Conservation (phyloP, 176 grass and related monocot genomes). For the Cenchrus purpureus region DNA sequence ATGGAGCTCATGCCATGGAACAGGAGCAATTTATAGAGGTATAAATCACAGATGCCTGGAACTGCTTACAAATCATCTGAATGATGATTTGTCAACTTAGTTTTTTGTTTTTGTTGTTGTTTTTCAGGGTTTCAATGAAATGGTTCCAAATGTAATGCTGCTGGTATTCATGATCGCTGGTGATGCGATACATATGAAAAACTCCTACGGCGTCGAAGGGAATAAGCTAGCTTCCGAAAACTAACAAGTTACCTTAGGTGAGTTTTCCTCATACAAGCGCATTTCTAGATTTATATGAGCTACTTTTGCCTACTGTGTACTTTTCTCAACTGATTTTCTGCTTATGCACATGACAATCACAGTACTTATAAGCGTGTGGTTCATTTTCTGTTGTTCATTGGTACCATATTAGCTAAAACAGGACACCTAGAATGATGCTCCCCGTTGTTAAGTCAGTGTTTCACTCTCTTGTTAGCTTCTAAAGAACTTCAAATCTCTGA, state of each 20-base stretch:
- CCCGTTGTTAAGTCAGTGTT: neutral
- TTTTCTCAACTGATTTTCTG: neutral
- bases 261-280: neutral
- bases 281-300: neutral
- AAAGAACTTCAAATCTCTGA: neutral
- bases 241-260: neutral
- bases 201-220: neutral
- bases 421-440: neutral
- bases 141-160: constrained; percentile 2
- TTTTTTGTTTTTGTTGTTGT: neutral
- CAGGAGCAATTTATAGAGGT: neutral
- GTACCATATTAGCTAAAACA: neutral
- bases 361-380: constrained; percentile 25
- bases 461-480: neutral
- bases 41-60: neutral
- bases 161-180: neutral
- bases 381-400: neutral
- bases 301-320: neutral
- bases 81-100: neutral
- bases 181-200: constrained; percentile 36
- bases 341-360: neutral
- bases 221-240: neutral
- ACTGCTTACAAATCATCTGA: neutral
- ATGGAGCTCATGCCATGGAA: constrained; percentile 27
- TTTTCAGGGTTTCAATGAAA: constrained; percentile 15